Percentiles rank a stretch among this genome's conserved stretches.
Evolutionary conservation across 108 stramenopile species (phyloP).

Genomic region (Pseudonitzschia multistriata): DNA sequence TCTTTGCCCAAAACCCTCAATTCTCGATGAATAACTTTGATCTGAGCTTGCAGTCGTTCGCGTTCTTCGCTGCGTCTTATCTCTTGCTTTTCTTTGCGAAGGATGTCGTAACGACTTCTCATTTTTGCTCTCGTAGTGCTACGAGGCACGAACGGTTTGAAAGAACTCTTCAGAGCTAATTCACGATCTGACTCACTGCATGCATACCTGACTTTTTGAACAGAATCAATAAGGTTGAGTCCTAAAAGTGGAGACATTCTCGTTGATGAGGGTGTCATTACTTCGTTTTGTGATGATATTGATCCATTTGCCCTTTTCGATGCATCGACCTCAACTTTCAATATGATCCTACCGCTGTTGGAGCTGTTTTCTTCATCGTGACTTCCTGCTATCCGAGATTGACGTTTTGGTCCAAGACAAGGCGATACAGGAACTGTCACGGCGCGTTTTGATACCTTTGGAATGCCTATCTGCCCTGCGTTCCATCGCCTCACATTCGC

Average conservation of each 20-base stretch:
- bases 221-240: constrained; percentile 3
- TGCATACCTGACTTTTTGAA: neutral
- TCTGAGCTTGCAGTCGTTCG: constrained; percentile 20
- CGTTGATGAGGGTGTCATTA: neutral
- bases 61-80: constrained; percentile 8
- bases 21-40: constrained; percentile 29
- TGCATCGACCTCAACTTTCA: neutral
- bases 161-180: constrained; percentile 5
- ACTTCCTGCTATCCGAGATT: neutral
- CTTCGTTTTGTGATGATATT: neutral
- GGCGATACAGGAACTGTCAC: constrained; percentile 51
- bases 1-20: constrained; percentile 24
- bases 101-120: constrained; percentile 39
- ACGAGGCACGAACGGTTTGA: constrained; percentile 31
- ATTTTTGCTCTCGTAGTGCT: constrained; percentile 49
- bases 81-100: constrained; percentile 20
- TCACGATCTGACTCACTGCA: neutral
- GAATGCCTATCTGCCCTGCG: constrained; percentile 43
- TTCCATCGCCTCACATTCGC: constrained; percentile 27
- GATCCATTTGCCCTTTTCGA: neutral
- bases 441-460: constrained; percentile 50
- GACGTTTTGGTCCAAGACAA: constrained; percentile 29
- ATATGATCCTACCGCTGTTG: neutral
- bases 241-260: neutral
- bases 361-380: neutral